phyloP scores from a whole-genome alignment of 177 flowering plant genomes.

The Telopea speciosissima region DNA sequence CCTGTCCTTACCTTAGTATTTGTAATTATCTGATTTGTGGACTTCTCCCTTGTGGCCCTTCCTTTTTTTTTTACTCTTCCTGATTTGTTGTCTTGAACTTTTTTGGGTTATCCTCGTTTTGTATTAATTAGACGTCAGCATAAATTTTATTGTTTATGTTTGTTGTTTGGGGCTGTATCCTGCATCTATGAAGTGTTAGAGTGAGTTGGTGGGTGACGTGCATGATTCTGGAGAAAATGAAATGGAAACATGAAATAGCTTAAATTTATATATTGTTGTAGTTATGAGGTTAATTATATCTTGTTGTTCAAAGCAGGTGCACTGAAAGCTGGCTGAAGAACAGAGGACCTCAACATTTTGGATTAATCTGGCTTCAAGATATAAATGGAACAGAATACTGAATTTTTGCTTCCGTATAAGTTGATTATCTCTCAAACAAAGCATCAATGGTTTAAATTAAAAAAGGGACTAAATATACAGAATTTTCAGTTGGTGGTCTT shows the following conservation, averaged over 20 bases:
- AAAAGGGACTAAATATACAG: no score
- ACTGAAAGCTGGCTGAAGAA: constrained; percentile 2
- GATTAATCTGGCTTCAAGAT: constrained; percentile 5
- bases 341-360: constrained; percentile 7
- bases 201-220: not conserved
- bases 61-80: not conserved
- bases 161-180: not conserved
- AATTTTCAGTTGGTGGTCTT: not conserved
- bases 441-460: no score
- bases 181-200: not conserved
- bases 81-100: not conserved
- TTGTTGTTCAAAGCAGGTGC: constrained; percentile 12
- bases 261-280: not conserved
- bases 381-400: constrained; percentile 30
- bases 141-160: not conserved
- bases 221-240: not conserved
- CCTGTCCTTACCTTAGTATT: not conserved
- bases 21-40: not conserved
- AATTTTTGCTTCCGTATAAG: constrained; percentile 1
- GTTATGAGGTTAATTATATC: not conserved
- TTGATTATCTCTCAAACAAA: not conserved
- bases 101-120: not conserved
- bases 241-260: not conserved
- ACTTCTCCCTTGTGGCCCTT: not conserved
- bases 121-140: not conserved